These are phyloP conservation scores for Cinnamomum chago DNA, from an alignment of 164 flowering plant genomes.

Conservation along the genomic window DNA sequence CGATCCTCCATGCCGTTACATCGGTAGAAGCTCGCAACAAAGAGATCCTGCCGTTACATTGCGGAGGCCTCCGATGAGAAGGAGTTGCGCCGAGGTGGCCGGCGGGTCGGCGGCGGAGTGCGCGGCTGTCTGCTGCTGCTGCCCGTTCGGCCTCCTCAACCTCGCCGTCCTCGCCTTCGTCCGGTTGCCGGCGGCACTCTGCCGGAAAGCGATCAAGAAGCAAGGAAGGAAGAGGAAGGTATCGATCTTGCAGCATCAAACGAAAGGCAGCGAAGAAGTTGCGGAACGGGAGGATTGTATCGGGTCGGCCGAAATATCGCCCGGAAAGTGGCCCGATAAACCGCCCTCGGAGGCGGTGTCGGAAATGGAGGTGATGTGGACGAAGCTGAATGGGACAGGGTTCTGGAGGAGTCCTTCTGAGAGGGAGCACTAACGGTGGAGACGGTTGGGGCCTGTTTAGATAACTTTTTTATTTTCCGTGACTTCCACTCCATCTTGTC, in stretches of 20 bases:
- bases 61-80: constrained; percentile 9
- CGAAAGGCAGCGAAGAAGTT: not conserved
- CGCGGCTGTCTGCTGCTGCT: constrained; percentile 85
- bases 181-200: constrained; percentile 74
- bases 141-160: constrained; percentile 65
- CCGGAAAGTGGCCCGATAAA: constrained; percentile 4
- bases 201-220: constrained; percentile 45
- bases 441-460: not conserved
- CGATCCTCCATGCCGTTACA: constrained; percentile 5
- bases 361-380: constrained; percentile 86
- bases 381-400: constrained; percentile 56
- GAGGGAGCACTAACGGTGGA: constrained; percentile 13
- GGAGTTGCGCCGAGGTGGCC: constrained; percentile 60
- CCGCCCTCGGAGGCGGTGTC: constrained; percentile 24
- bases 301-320: constrained; percentile 8
- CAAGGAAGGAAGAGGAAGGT: constrained; percentile 25
- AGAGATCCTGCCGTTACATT: not conserved
- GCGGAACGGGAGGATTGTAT: constrained; percentile 1
- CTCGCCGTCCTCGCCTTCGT: constrained; percentile 55
- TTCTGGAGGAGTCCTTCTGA: constrained; percentile 91
- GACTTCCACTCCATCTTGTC: not conserved
- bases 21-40: constrained; percentile 24
- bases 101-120: constrained; percentile 84
- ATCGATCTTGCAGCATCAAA: constrained; percentile 30
- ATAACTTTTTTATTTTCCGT: not conserved